A percentile compares a stretch with the other conserved stretches of the same genome.
phyloP scores from a whole-genome alignment of 768 basidiomycete genomes.

The Termitomyces sp. region DNA sequence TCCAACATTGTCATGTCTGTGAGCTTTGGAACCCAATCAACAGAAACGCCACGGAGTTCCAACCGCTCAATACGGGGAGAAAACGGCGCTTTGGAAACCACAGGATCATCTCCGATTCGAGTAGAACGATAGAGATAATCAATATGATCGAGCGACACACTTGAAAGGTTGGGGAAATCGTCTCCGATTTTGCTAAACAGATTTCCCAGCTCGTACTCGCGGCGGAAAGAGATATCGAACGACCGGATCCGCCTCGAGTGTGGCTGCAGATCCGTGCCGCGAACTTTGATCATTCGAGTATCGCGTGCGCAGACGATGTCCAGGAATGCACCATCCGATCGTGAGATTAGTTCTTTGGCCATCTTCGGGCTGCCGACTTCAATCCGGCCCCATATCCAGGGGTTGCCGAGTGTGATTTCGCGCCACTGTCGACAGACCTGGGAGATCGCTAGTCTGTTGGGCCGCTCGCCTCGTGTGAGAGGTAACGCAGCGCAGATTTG shows the following conservation, averaged over 20 bases:
- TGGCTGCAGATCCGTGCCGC: constrained; percentile 1
- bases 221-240: constrained; percentile 6
- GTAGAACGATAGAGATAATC: constrained; percentile 2
- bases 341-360: constrained; percentile 5
- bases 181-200: constrained; percentile 6
- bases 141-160: constrained; percentile 3
- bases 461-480: background rate
- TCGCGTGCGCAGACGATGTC: constrained; percentile 2
- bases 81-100: background rate
- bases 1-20: constrained; percentile 4
- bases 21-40: constrained; percentile 1
- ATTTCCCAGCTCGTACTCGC: constrained; percentile 1
- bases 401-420: constrained; percentile 1
- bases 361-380: constrained; percentile 3
- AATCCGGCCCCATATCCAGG: constrained; percentile 7
- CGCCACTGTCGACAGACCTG: constrained; percentile 9
- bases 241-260: constrained; percentile 2
- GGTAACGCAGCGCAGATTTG: constrained; percentile 3
- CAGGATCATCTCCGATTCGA: background rate
- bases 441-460: constrained; percentile 7
- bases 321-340: constrained; percentile 1
- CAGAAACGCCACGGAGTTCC: constrained; percentile 3
- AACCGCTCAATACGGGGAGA: background rate
- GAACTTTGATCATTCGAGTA: constrained; percentile 1
- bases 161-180: constrained; percentile 2